These are phyloP conservation scores for Zygotorulaspora chibaensis DNA, from an alignment of 805 yeast genomes.

Conservation along the genomic window DNA sequence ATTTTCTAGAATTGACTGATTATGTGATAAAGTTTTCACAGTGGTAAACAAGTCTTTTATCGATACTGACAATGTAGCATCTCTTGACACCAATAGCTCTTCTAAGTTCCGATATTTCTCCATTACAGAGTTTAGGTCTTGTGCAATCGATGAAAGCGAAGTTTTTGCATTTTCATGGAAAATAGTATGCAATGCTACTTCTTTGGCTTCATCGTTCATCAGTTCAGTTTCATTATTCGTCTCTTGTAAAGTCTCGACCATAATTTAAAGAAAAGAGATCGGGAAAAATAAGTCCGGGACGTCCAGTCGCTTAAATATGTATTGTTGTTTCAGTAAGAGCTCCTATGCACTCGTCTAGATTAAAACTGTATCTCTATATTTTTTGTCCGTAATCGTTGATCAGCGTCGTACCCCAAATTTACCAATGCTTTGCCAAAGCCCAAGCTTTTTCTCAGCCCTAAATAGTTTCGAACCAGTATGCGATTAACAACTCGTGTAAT, in stretches of 20 bases:
- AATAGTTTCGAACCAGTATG: neutral
- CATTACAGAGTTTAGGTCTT: constrained; percentile 11
- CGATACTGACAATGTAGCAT: constrained; percentile 16
- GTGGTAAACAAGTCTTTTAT: constrained; percentile 26
- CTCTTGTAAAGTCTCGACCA: neutral
- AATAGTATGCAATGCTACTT: too few species aligned
- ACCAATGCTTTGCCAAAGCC: neutral
- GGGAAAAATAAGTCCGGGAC: neutral
- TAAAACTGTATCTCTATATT: neutral
- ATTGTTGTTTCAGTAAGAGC: neutral
- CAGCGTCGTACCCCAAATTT: neutral
- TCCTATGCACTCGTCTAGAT: neutral
- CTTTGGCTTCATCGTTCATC: neutral
- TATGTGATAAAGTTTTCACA: constrained; percentile 29
- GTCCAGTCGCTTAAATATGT: neutral
- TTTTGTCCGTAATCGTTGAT: neutral
- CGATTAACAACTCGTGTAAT: neutral
- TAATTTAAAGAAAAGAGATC: neutral
- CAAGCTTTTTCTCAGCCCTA: neutral
- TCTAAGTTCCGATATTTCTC: constrained; percentile 19
- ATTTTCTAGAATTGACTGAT: constrained; percentile 35
- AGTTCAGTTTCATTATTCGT: neutral
- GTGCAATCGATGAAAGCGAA: constrained; percentile 2
- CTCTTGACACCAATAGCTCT: constrained; percentile 16
- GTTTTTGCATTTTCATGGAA: neutral